A percentile compares a stretch with the other conserved stretches of the same genome.
Conservation (phyloP, 2,329 filamentous ascomycete genomes). For the Colletotrichum spinosum region DNA sequence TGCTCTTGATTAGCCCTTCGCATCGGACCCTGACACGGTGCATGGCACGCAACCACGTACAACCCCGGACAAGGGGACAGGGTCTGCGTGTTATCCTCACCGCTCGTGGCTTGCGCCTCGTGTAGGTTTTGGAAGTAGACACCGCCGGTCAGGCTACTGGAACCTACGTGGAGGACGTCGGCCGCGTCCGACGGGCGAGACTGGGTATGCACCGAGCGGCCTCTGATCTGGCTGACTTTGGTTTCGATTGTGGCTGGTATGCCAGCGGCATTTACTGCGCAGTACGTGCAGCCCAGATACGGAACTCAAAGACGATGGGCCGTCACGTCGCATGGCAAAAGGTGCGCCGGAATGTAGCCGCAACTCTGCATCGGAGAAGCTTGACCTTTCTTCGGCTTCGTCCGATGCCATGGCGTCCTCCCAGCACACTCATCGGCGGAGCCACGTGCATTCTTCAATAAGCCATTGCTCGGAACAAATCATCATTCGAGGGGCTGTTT, state of each 20-base stretch:
- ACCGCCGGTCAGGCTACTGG: not conserved
- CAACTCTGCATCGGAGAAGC: not conserved
- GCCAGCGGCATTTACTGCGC: too few species aligned
- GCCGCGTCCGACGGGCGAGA: too few species aligned
- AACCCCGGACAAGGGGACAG: not conserved
- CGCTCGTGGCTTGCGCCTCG: slow-evolving; percentile 24
- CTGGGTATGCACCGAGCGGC: not conserved
- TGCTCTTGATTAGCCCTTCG: slow-evolving; percentile 10
- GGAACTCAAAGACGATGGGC: not conserved
- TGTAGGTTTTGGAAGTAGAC: too few species aligned
- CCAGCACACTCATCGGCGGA: not conserved
- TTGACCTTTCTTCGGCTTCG: slow-evolving; percentile 8
- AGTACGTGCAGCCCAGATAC: not conserved
- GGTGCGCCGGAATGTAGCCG: slow-evolving; percentile 22
- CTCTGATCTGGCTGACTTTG: slow-evolving; percentile 9
- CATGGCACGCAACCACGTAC: not conserved
- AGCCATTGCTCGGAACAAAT: not conserved
- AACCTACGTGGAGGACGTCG: too few species aligned
- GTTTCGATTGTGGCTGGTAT: not conserved
- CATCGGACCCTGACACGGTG: slow-evolving; percentile 16
- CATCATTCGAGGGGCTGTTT: too few species aligned
- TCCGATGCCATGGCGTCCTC: slow-evolving; percentile 11
- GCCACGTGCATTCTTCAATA: slow-evolving; percentile 2
- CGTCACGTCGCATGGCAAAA: not conserved
- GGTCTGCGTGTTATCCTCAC: slow-evolving; percentile 27